phyloP scores from a whole-genome alignment of 2,329 filamentous ascomycete genomes.

The Stachybotrys chartarum region DNA sequence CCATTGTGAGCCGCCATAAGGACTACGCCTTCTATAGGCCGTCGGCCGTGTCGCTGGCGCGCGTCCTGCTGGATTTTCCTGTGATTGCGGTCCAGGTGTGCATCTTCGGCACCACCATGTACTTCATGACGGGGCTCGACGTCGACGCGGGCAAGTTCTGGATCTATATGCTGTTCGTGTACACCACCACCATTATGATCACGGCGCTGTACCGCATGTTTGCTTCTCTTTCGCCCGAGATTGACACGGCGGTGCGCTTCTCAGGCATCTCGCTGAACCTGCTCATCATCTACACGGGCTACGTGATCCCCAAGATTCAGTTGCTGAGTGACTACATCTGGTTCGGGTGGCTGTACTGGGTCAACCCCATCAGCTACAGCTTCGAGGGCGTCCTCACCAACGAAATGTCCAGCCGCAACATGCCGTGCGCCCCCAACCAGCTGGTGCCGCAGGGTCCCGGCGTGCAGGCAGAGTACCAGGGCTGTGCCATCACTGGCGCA shows the following conservation, averaged over 20 bases:
- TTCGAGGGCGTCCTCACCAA: conserved; percentile 55
- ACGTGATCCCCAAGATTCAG: conserved; percentile 49
- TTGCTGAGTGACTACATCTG: conserved; percentile 55
- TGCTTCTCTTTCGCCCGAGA: conserved; percentile 47
- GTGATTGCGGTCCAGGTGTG: conserved; percentile 54
- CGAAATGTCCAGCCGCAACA: conserved; percentile 45
- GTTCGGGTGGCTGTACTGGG: conserved; percentile 60
- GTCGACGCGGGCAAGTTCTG: conserved; percentile 59
- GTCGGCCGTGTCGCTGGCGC: conserved; percentile 46
- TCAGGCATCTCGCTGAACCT: conserved; percentile 50
- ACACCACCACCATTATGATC: conserved; percentile 46
- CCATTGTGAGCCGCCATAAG: conserved; percentile 43
- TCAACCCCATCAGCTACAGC: conserved; percentile 58
- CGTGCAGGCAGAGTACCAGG: conserved; percentile 34
- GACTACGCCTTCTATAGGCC: conserved; percentile 46
- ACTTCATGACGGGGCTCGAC: conserved; percentile 69
- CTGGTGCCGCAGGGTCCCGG: conserved; percentile 38
- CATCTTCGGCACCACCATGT: conserved; percentile 63
- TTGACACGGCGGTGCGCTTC: conserved; percentile 56
- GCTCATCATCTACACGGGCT: conserved; percentile 60
- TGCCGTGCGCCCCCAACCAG: conserved; percentile 37
- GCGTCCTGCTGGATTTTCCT: conserved; percentile 50
- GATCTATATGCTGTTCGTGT: conserved; percentile 56
- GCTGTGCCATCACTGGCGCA: conserved; percentile 50
- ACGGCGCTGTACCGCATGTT: conserved; percentile 52